phyloP scores from a whole-genome alignment of 129 eudicot species.

The Solidago caesia region DNA sequence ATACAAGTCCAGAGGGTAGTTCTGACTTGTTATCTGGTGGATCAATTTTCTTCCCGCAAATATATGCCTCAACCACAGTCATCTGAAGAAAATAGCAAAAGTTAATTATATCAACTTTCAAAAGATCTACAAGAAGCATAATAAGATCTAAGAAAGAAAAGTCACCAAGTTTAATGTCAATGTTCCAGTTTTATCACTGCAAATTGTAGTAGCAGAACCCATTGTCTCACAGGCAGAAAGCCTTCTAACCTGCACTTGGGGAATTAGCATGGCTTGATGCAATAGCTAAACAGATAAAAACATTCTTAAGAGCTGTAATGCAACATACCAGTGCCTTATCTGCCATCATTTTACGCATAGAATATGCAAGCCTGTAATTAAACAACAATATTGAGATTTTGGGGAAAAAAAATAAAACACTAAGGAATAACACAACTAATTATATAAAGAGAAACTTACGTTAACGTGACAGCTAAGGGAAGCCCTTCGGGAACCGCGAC shows the following conservation, averaged over 20 bases:
- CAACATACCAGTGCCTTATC: slow-evolving; percentile 93
- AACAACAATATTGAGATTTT: not conserved
- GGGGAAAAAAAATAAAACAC: not conserved
- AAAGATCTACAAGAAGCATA: not conserved
- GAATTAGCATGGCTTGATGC: not conserved
- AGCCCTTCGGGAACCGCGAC: slow-evolving; percentile 99
- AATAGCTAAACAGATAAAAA: not conserved
- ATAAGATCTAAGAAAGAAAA: slow-evolving; percentile 22
- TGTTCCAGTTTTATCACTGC: slow-evolving; percentile 99
- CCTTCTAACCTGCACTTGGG: slow-evolving; percentile 75
- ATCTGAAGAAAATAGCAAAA: slow-evolving; percentile 46
- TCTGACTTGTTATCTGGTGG: slow-evolving; percentile 53
- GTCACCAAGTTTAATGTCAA: slow-evolving; percentile 78
- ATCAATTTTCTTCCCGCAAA: slow-evolving; percentile 63
- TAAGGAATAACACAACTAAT: not conserved
- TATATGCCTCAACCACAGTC: slow-evolving; percentile 84
- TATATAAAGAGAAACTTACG: slow-evolving; percentile 53
- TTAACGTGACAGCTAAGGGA: slow-evolving; percentile 93
- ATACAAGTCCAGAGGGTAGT: slow-evolving; percentile 43
- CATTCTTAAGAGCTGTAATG: not conserved
- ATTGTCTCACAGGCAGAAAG: slow-evolving; percentile 99
- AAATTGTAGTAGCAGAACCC: slow-evolving; percentile 99
- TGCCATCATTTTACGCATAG: slow-evolving; percentile 99
- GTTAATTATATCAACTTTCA: not conserved
- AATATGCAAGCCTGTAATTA: slow-evolving; percentile 82